These are phyloP conservation scores for Shiraia bambusicola DNA, from an alignment of 2,329 filamentous ascomycete species.

Conservation along the genomic window DNA sequence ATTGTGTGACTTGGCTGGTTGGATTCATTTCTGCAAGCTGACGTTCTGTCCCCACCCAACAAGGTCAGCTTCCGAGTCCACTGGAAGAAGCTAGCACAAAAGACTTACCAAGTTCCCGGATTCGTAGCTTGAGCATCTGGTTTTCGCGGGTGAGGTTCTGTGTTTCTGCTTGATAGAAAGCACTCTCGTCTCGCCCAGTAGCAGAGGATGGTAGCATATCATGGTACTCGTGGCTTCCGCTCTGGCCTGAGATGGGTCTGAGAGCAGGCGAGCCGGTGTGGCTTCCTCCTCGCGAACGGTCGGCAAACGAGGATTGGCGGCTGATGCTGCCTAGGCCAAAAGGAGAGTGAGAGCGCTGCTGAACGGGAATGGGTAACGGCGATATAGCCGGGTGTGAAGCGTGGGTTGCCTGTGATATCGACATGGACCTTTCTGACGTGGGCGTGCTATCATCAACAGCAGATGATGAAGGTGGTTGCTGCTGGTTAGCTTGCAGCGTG, in stretches of 20 bases:
- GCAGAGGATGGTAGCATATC: slow-evolving; percentile 61
- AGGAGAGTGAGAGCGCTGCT: slow-evolving; percentile 42
- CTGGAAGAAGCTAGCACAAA: not conserved
- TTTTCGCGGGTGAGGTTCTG: slow-evolving; percentile 77
- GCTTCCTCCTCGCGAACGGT: slow-evolving; percentile 42
- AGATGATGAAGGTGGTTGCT: slow-evolving; percentile 45
- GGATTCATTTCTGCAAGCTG: slow-evolving; percentile 39
- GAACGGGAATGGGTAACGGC: slow-evolving; percentile 52
- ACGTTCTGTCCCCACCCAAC: slow-evolving; percentile 34
- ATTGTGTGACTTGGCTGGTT: slow-evolving; percentile 33
- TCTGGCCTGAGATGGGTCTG: slow-evolving; percentile 56
- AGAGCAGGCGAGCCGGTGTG: slow-evolving; percentile 46
- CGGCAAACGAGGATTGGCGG: slow-evolving; percentile 47
- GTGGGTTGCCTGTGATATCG: slow-evolving; percentile 36
- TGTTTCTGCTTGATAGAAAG: slow-evolving; percentile 80
- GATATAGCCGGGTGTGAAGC: slow-evolving; percentile 37
- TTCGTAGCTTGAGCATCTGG: slow-evolving; percentile 76
- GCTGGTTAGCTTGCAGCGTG: slow-evolving; percentile 52
- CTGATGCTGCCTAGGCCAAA: slow-evolving; percentile 41
- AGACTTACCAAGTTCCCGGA: slow-evolving; percentile 66
- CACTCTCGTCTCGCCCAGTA: slow-evolving; percentile 64
- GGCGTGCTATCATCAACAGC: slow-evolving; percentile 56
- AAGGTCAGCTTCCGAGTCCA: slow-evolving; percentile 3
- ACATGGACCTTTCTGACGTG: slow-evolving; percentile 51
- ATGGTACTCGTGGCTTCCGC: slow-evolving; percentile 51